Conservation (phyloP, 2,329 filamentous ascomycete genomes). For the Fusarium protoensiforme region DNA sequence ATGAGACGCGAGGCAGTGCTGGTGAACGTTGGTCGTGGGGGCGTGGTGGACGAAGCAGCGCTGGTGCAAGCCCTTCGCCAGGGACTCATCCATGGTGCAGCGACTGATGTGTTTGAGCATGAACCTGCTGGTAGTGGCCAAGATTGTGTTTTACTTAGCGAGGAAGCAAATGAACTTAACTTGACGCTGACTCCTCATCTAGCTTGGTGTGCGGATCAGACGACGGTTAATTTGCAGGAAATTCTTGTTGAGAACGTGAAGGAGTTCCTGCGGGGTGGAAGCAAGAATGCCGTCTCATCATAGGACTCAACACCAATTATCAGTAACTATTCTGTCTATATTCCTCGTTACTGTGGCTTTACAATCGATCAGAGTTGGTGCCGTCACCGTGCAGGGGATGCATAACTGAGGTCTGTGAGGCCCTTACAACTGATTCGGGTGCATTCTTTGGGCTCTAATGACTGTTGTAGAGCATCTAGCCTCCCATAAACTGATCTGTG, state of each 20-base stretch:
- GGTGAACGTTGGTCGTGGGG: constrained; percentile 14
- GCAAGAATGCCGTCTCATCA: background rate
- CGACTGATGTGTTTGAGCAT: constrained; percentile 10
- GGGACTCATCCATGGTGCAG: constrained; percentile 6
- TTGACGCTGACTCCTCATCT: background rate
- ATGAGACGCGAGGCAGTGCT: constrained; percentile 11
- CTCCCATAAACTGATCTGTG: background rate
- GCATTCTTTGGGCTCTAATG: background rate
- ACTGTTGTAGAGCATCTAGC: no score
- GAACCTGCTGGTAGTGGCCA: constrained; percentile 6
- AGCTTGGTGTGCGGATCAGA: constrained; percentile 4
- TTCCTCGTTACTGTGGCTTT: background rate
- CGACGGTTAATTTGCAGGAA: background rate
- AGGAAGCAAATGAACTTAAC: background rate
- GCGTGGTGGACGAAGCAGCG: constrained; percentile 10
- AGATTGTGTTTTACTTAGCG: background rate
- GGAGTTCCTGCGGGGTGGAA: background rate
- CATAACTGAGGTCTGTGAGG: no score
- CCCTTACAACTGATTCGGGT: background rate
- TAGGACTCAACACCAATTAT: background rate
- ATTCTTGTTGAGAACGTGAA: background rate
- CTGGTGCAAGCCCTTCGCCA: constrained; percentile 6
- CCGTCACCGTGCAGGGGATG: background rate
- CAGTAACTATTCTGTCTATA: background rate
- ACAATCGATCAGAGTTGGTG: background rate